Evolutionary conservation across 176 grass and related monocot species (phyloP), one percentile per base, ranked within the genome.

Genomic region (Eragrostis nindensis): DNA sequence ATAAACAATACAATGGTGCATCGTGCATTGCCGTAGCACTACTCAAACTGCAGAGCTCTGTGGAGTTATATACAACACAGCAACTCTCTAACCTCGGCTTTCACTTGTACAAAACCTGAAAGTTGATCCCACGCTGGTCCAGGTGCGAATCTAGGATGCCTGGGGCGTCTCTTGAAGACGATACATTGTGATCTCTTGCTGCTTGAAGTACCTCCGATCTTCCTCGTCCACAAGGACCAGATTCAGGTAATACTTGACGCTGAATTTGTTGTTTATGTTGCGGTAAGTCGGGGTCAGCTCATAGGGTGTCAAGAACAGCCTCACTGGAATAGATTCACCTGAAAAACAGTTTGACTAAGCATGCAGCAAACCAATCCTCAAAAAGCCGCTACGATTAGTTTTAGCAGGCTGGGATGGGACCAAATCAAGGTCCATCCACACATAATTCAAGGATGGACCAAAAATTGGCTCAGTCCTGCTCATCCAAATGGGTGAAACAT

Each of bases 221-320:
- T 97, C 94, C 80, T 97, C 94, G 15, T 97, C 94, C 54, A 97
- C 91, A 42, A 97, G 89, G 40, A 97, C 94, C 48, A 97, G 83
- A 82, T 97, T 97, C 78, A 97, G 85, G 85, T 92, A 97, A 53
- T 97, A 97, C 40, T 94, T 97, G 32, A 97, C 91, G 0, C 94
- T 94, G 76, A 97, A 94, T 79, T 97, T 97, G 76, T 97, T 97
- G 84, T 94, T 97, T 75, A 92, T 94, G 72, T 97, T 97, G 47
- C 87, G 89, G 68, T 77, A 87, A 38, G 85, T 82, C 16, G 79
- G 79, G 18, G 79, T 77, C 79, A 87, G 73, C 55, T 87, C 85
- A 11, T 87, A 87, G 18, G 85, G 79, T 10, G 85, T 97, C 85
- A 97, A 44, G 68, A 97, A 97, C 27, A 97, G 74, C 65, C 94